Conservation (phyloP, 805 yeast genomes). For the Sugiyamaella boreocaroliniensis region DNA sequence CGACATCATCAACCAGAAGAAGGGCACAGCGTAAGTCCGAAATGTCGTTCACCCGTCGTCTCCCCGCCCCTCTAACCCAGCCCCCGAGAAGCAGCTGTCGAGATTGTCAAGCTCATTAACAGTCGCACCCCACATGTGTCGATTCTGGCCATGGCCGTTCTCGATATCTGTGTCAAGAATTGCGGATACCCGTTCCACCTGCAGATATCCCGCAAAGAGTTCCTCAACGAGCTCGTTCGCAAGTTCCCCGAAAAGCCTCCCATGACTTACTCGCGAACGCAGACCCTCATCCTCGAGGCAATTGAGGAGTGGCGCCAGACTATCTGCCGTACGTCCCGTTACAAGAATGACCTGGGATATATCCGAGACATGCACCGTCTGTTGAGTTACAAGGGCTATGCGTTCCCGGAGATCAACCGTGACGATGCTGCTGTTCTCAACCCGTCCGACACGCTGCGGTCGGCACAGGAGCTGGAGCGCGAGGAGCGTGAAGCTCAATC, state of each 20-base stretch:
- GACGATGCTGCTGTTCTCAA: slow-evolving; percentile 92
- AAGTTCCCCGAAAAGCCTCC: slow-evolving; percentile 95
- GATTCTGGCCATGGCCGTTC: slow-evolving; percentile 63
- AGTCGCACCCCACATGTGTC: slow-evolving; percentile 79
- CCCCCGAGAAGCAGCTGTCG: slow-evolving; percentile 88
- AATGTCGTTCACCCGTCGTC: neutral
- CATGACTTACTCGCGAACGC: slow-evolving; percentile 71
- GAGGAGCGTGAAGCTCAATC: slow-evolving; percentile 91
- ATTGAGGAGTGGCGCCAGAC: slow-evolving; percentile 98
- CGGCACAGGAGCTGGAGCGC: slow-evolving; percentile 81
- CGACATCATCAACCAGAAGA: slow-evolving; percentile 86
- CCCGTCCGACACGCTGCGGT: slow-evolving; percentile 79
- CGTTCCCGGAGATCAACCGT: slow-evolving; percentile 82
- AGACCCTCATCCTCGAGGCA: slow-evolving; percentile 76
- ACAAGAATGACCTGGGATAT: slow-evolving; percentile 86
- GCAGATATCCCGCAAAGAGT: slow-evolving; percentile 91
- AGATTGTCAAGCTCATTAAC: slow-evolving; percentile 75
- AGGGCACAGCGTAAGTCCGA: slow-evolving; percentile 43
- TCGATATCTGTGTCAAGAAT: slow-evolving; percentile 90
- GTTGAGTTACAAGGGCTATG: slow-evolving; percentile 81
- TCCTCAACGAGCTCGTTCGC: slow-evolving; percentile 85
- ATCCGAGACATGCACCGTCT: slow-evolving; percentile 94
- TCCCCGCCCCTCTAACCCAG: neutral
- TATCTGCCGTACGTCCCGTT: slow-evolving; percentile 78
- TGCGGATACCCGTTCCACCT: slow-evolving; percentile 97